Percentiles rank a stretch among this genome's conserved stretches.
These are phyloP conservation scores for Leucosporidium creatinivorum DNA, from an alignment of 768 basidiomycete species.

Conservation along the genomic window DNA sequence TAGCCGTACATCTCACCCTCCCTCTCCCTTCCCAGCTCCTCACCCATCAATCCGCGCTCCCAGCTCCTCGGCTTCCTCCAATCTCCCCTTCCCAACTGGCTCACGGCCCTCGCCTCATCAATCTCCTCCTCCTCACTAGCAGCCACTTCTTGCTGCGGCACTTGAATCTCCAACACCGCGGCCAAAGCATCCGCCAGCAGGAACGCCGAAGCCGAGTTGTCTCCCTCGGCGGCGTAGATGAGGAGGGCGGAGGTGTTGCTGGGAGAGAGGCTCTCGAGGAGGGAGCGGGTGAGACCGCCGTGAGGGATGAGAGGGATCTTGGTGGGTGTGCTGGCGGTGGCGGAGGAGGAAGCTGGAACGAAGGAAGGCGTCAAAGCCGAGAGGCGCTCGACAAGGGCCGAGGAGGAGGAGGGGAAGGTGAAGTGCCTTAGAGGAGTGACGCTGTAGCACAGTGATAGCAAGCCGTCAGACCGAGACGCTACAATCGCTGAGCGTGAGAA, in stretches of 20 bases:
- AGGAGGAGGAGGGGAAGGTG: constrained; percentile 3
- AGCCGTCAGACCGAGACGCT: neutral
- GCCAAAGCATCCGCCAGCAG: constrained; percentile 18
- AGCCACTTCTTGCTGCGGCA: neutral
- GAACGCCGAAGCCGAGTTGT: constrained; percentile 1
- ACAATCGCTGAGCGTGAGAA: neutral
- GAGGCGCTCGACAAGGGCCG: neutral
- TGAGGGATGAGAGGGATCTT: constrained; percentile 24
- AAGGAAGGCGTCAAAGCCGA: neutral
- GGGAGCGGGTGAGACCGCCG: constrained; percentile 20
- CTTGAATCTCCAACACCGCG: neutral
- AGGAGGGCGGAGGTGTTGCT: constrained; percentile 12
- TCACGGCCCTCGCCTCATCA: neutral
- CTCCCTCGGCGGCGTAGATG: constrained; percentile 24
- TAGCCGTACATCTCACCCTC: constrained; percentile 22
- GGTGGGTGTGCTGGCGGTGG: neutral
- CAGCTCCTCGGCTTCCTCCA: constrained; percentile 30
- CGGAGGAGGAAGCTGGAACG: neutral
- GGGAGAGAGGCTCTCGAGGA: constrained; percentile 16
- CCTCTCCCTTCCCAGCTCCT: constrained; percentile 7
- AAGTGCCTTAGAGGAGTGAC: constrained; percentile 15
- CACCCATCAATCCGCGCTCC: constrained; percentile 26
- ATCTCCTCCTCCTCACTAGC: neutral
- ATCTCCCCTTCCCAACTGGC: no score
- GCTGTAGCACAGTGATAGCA: neutral